Evolutionary conservation across 345 rosid species (phyloP), one percentile per base, ranked within the genome.

Genomic region (Ceriops zippeliana): DNA sequence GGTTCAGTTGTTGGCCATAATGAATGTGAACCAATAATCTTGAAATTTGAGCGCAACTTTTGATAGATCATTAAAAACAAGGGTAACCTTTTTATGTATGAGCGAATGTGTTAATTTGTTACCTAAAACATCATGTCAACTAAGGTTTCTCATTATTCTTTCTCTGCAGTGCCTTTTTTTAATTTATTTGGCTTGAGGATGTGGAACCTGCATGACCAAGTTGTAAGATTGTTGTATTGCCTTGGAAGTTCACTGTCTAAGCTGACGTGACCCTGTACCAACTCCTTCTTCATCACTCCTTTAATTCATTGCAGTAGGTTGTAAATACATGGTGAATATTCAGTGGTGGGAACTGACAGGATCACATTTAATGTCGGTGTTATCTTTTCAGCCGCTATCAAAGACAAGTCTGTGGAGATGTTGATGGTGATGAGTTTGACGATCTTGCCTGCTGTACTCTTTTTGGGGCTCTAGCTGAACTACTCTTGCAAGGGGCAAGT

Each of bases 111-210:
- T 42, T 42, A 42, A 10, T 42, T 42, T 42, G 47, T 13, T 26
- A 8, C 27, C 35, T 22, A 37, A 22, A 10, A 15, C 63, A 47
- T 20, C 52, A 70, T 22, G 46, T 51, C 69, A 27, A 72, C 61
- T 35, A 62, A 20, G 58, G 30, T 15, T 35, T 69, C 65, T 70
- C 8, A 16, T 60, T 66, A 57, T 68, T 32, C 24, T 77, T 77
- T 47, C 57, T 21, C 32, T 80, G 70, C 89, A 89, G 97, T 85
- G 76, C 85, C 85, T 19, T 83, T 85, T 85, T 73, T 72, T 84
- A 47, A 59, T 74, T 66, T 86, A 77, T 70, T 84, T 84, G 38
- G 69, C 85, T 65, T 87, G 88, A 82, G 52, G 77, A 58, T 19
- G 26, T 31, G 46, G 54, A 27, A 68, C 68, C 57, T 62, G 70